Conservation (phyloP, 257 asterid species). For the Solanum verrucosum region DNA sequence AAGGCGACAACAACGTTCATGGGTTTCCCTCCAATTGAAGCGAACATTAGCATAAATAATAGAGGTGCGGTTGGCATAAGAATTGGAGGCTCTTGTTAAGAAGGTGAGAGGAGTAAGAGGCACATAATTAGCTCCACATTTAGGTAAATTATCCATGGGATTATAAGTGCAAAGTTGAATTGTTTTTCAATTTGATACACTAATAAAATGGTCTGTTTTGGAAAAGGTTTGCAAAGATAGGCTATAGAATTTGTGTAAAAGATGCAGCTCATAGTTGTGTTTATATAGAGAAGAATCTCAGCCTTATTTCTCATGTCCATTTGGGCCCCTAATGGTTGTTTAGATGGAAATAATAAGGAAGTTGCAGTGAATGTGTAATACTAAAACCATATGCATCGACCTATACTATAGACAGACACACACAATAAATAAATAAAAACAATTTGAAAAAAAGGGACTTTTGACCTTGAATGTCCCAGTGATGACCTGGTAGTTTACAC, state of each 20-base stretch:
- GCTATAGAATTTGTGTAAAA: not conserved
- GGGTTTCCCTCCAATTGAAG: constrained; percentile 71
- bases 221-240: not conserved
- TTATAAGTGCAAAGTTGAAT: not conserved
- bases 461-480: not conserved
- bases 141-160: constrained; percentile 45
- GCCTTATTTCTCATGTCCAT: not conserved
- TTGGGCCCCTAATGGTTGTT: not conserved
- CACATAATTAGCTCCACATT: constrained; percentile 61
- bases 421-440: too few relatives aligned
- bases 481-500: not conserved
- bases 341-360: not conserved
- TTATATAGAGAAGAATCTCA: not conserved
- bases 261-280: not conserved
- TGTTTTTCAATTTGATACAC: not conserved
- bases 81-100: constrained; percentile 53
- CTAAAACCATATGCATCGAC: not conserved
- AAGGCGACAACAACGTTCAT: constrained; percentile 60
- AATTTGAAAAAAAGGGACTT: not conserved
- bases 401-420: too few relatives aligned
- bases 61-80: constrained; percentile 46
- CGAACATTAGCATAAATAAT: constrained; percentile 33
- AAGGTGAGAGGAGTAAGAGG: constrained; percentile 68
- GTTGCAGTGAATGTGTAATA: not conserved
- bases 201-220: not conserved